Percentiles rank a stretch among this genome's conserved stretches.
phyloP scores from a whole-genome alignment of 768 basidiomycete species.

The Mycena rosella region DNA sequence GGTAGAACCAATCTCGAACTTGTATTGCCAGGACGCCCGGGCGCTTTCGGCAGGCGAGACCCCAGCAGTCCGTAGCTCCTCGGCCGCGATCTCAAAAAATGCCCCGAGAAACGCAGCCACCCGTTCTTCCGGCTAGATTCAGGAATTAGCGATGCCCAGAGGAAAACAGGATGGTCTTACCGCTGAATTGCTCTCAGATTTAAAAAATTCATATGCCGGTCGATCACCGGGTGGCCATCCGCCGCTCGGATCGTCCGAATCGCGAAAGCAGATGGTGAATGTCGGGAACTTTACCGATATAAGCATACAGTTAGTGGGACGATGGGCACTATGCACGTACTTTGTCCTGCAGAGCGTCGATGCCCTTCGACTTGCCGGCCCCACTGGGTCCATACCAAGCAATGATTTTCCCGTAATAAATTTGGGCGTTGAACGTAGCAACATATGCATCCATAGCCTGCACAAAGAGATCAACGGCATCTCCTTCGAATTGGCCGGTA shows the following conservation, averaged over 20 bases:
- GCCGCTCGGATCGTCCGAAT: background rate
- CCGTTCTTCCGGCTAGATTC: background rate
- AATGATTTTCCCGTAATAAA: background rate
- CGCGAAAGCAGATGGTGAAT: background rate
- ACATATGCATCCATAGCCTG: background rate
- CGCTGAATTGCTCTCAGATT: background rate
- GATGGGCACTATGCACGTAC: background rate
- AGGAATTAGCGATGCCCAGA: constrained; percentile 2
- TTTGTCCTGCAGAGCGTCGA: background rate
- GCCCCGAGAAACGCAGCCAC: constrained; percentile 7
- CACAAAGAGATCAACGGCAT: background rate
- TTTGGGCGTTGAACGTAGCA: background rate
- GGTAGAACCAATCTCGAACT: too few relatives aligned
- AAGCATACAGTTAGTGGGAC: background rate
- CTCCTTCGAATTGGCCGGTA: background rate
- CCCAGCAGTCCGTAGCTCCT: background rate
- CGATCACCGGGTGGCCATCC: constrained; percentile 7
- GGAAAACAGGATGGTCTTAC: background rate
- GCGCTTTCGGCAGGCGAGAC: background rate
- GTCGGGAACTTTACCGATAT: constrained; percentile 1
- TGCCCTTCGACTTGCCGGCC: constrained; percentile 5
- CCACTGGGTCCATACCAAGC: constrained; percentile 6
- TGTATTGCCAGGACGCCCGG: background rate
- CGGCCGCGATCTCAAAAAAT: background rate
- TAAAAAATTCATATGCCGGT: background rate